Percentiles rank a stretch among this genome's conserved stretches.
Evolutionary conservation across 73 alveolate genomes (phyloP).

Genomic region (Durusdinium trenchii): DNA sequence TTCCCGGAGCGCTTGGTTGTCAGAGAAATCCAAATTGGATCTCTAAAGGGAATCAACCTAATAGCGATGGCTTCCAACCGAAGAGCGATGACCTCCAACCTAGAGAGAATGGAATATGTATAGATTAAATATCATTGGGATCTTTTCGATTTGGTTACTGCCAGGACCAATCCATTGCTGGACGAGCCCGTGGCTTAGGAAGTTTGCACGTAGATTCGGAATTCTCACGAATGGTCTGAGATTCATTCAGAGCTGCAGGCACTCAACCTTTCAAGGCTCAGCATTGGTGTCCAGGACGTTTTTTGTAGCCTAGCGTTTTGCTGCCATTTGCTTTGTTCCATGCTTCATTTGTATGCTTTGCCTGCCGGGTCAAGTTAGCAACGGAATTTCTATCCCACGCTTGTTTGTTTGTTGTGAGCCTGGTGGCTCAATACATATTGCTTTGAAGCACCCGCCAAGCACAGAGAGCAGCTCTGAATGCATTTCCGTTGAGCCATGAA

Average conservation of each 20-base stretch:
- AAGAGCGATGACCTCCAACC: too few species aligned
- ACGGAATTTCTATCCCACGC: too few species aligned
- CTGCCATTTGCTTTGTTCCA: too few species aligned
- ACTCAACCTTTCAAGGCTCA: conserved; percentile 48
- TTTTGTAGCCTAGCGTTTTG: too few species aligned
- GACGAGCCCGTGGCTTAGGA: conserved; percentile 4
- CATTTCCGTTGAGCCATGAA: too few species aligned
- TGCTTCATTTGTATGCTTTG: too few species aligned
- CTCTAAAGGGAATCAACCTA: neutral
- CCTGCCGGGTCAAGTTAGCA: too few species aligned
- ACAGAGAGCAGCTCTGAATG: too few species aligned
- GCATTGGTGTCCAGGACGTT: conserved; percentile 59
- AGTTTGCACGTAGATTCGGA: neutral
- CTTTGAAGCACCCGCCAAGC: too few species aligned
- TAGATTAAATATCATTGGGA: neutral
- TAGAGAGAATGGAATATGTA: neutral
- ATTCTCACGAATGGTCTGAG: neutral
- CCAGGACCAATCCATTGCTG: conserved; percentile 71
- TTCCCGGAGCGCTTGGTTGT: conserved; percentile 36
- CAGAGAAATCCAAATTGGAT: neutral
- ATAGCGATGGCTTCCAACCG: neutral
- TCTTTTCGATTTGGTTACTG: too few species aligned
- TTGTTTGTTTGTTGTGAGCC: too few species aligned
- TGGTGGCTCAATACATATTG: too few species aligned
- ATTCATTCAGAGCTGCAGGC: neutral